These are phyloP conservation scores for Favolaschia claudopus DNA, from an alignment of 768 basidiomycete species.

Conservation along the genomic window DNA sequence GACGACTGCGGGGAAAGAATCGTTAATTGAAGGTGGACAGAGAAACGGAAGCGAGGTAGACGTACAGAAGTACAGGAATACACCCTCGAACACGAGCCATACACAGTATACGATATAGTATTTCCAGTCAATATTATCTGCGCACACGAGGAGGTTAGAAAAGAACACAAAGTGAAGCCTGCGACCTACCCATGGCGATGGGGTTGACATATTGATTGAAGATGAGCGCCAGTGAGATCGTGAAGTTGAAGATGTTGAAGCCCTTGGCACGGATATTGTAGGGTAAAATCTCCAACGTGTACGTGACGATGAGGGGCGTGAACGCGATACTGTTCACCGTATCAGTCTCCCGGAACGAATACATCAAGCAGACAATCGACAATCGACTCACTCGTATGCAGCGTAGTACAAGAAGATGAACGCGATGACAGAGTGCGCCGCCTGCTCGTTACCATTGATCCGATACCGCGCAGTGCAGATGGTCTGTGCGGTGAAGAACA, in stretches of 20 bases:
- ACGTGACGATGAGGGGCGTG: slow-evolving; percentile 85
- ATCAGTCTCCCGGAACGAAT: slow-evolving; percentile 1
- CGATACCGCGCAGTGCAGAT: slow-evolving; percentile 67
- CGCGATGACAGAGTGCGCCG: slow-evolving; percentile 78
- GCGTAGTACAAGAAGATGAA: slow-evolving; percentile 88
- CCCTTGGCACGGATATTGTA: slow-evolving; percentile 87
- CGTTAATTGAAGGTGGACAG: background rate
- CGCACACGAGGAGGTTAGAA: slow-evolving; percentile 2
- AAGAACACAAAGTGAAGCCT: background rate
- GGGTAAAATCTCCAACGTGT: slow-evolving; percentile 90
- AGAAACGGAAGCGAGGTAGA: background rate
- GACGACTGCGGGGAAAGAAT: slow-evolving; percentile 43
- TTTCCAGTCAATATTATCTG: slow-evolving; percentile 67
- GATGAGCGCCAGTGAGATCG: slow-evolving; percentile 80
- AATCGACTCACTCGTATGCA: slow-evolving; percentile 68
- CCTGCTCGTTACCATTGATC: slow-evolving; percentile 45
- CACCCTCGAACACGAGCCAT: slow-evolving; percentile 72
- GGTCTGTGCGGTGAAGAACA: slow-evolving; percentile 76
- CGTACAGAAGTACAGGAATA: slow-evolving; percentile 67
- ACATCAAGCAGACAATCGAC: background rate
- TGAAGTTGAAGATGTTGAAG: slow-evolving; percentile 82
- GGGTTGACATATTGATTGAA: slow-evolving; percentile 93
- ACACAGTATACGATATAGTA: slow-evolving; percentile 81
- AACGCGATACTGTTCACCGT: slow-evolving; percentile 66
- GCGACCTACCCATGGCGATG: slow-evolving; percentile 60